A percentile compares a stretch with the other conserved stretches of the same genome.
Conservation (phyloP, 2,329 filamentous ascomycete species). For the Venturia carpophila region DNA sequence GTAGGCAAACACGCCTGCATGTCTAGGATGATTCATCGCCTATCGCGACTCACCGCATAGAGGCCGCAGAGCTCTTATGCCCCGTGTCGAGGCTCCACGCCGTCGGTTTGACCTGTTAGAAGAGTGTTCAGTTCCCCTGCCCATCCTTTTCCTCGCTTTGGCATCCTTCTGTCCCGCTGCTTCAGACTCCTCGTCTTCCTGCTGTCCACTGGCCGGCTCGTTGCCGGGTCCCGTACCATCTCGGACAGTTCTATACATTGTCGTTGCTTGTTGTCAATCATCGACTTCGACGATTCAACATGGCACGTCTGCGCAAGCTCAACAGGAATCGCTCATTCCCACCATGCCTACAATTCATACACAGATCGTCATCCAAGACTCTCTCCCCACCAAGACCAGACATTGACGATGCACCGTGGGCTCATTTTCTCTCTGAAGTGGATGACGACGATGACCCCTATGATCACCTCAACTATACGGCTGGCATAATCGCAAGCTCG, state of each 20-base stretch:
- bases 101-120: not conserved
- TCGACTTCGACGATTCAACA: not conserved
- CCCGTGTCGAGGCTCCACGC: not conserved
- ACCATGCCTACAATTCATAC: constrained; percentile 7
- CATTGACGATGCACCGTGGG: constrained; percentile 15
- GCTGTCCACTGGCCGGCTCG: constrained; percentile 8
- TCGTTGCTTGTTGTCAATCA: not conserved
- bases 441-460: constrained; percentile 13
- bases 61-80: not conserved
- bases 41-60: not conserved
- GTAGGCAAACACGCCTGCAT: not conserved
- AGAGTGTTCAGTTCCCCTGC: not conserved
- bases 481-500: constrained; percentile 14
- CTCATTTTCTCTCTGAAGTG: constrained; percentile 5
- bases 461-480: constrained; percentile 14
- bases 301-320: constrained; percentile 10
- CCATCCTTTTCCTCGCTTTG: not conserved
- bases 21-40: constrained; percentile 15
- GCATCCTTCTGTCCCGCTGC: not conserved
- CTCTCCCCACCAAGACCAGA: constrained; percentile 13
- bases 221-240: constrained; percentile 3
- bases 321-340: constrained; percentile 18
- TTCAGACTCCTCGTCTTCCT: not conserved
- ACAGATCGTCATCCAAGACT: constrained; percentile 5
- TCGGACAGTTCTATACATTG: not conserved